A percentile compares a stretch with the other conserved stretches of the same genome.
Evolutionary conservation across 805 yeast genomes (phyloP).

Genomic region (Spathaspora sp.): DNA sequence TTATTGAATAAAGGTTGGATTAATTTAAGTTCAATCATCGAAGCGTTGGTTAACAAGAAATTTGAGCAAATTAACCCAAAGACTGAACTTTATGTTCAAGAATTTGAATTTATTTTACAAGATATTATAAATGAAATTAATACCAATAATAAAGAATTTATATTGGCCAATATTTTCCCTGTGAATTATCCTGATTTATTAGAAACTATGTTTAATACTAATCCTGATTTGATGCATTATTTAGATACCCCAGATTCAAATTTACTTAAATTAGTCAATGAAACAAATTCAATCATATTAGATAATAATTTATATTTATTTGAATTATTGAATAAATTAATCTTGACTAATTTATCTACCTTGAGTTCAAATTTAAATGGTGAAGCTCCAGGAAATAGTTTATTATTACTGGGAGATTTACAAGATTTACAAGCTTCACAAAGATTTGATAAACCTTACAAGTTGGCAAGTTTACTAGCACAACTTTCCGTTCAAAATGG

Average conservation of each 20-base stretch:
- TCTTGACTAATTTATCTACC: constrained; percentile 31
- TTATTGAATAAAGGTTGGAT: constrained; percentile 82
- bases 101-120: constrained; percentile 42
- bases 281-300: constrained; percentile 39
- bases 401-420: constrained; percentile 4
- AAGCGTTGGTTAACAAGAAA: constrained; percentile 52
- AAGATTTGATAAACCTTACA: constrained; percentile 27
- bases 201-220: constrained; percentile 48
- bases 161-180: constrained; percentile 33
- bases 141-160: constrained; percentile 9
- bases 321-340: constrained; percentile 29
- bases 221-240: constrained; percentile 36
- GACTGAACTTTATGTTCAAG: constrained; percentile 60
- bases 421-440: constrained; percentile 8
- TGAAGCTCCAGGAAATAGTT: constrained; percentile 2
- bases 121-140: constrained; percentile 20
- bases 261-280: constrained; percentile 39
- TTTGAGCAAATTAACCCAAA: constrained; percentile 69
- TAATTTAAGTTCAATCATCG: constrained; percentile 49
- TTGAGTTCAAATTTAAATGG: constrained; percentile 29
- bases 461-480: constrained; percentile 68
- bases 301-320: constrained; percentile 25
- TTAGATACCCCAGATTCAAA: constrained; percentile 34
- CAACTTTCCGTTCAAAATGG: constrained; percentile 63
- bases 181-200: constrained; percentile 32